Percentiles rank a stretch among this genome's conserved stretches.
These are phyloP conservation scores for Aspergillus ustus DNA, from an alignment of 2,329 filamentous ascomycete genomes.

Conservation along the genomic window DNA sequence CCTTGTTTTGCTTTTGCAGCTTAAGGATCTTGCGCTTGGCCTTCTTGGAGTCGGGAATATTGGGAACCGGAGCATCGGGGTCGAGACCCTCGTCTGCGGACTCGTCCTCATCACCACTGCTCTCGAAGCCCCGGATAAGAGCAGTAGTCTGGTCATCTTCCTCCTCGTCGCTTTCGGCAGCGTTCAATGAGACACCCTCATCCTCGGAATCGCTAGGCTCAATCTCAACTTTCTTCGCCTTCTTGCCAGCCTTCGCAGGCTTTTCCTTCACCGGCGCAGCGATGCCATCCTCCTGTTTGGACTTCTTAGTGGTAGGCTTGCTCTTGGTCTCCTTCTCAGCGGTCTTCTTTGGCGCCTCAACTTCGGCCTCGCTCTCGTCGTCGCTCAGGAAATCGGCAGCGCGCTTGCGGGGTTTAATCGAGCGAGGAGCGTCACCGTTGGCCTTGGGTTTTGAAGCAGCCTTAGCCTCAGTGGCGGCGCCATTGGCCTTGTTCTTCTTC, in stretches of 20 bases:
- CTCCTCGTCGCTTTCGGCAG: constrained; percentile 39
- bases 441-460: constrained; percentile 34
- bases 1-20: constrained; percentile 52
- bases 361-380: constrained; percentile 40
- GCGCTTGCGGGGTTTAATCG: constrained; percentile 52
- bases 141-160: constrained; percentile 59
- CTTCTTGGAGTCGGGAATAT: constrained; percentile 51
- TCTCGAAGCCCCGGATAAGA: constrained; percentile 61
- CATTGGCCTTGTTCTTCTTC: constrained; percentile 37
- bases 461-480: constrained; percentile 29
- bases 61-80: constrained; percentile 47
- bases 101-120: constrained; percentile 57
- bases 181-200: constrained; percentile 23
- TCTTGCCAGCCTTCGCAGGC: constrained; percentile 30
- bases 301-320: constrained; percentile 52
- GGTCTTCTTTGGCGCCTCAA: constrained; percentile 26
- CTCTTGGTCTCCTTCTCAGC: constrained; percentile 41
- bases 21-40: constrained; percentile 57
- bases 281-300: constrained; percentile 39
- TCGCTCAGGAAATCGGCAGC: constrained; percentile 54
- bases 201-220: constrained; percentile 42
- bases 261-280: constrained; percentile 44
- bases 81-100: constrained; percentile 53
- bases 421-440: constrained; percentile 39
- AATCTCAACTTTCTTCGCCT: constrained; percentile 53